Evolutionary conservation across 345 rosid species (phyloP), one percentile per base, ranked within the genome.

Genomic region (Boechera stricta): DNA sequence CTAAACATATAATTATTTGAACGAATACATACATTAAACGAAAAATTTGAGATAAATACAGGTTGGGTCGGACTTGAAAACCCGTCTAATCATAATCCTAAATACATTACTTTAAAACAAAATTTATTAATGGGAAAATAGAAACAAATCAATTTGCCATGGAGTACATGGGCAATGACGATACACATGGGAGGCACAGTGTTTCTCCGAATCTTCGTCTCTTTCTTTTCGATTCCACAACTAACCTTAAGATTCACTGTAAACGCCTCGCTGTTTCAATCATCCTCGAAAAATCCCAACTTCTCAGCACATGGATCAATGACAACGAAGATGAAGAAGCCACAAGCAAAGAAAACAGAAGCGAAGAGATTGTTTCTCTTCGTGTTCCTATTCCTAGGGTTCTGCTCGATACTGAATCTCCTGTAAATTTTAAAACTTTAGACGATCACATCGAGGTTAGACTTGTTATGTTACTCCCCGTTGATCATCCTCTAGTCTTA

Each of bases 151-250:
- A 49, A 49, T 39, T 7, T 67, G 1, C 51, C 74, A 3, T 79
- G 80, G 79, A 65, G 79, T 35, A 55, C 88, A 85, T 82, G 82
- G 51, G 72, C 64, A 72, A 64, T 91, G 97, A 97, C 87, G 93
- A 72, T 91, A 87, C 86, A 94, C 97, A n/a, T 94, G 98, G 98
- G 97, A 90, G 77, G 89, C 97, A 4, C 96, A 94, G 24, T 88
- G 98, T 44, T 66, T 74, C 86, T 11, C 91, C 99, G 3, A 86
- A 79, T 39, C 96, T 90, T 48, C 88, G 90, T 73, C 78, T 94
- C 1, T 85, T 87, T 81, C 85, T 92, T 68, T 92, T 92, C 75
- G 83, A 89, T 81, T 82, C 85, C 1, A 29, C 2, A 42, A 54
- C 84, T 3, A 85, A 55, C 32, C 90, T 91, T 44, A 82, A 83